phyloP scores from a whole-genome alignment of 2,329 filamentous ascomycete genomes.

The Sporothrix brunneoviolacea region DNA sequence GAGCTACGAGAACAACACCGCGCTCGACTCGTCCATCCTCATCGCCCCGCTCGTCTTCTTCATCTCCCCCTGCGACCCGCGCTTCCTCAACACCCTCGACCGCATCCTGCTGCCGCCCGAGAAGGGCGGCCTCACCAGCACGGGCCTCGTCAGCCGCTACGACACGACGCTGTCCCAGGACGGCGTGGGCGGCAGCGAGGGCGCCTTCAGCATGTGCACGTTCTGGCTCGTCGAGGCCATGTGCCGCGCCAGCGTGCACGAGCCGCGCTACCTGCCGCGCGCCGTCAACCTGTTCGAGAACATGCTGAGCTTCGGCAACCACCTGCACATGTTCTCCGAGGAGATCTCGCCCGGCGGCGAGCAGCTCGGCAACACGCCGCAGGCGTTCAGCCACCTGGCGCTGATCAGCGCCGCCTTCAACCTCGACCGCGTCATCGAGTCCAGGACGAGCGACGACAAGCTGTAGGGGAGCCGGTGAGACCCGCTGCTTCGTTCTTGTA shows the following conservation, averaged over 20 bases:
- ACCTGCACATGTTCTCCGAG: conserved; percentile 71
- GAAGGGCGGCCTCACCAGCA: conserved; percentile 67
- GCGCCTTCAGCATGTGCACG: conserved; percentile 74
- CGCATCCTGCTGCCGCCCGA: conserved; percentile 65
- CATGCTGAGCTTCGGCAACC: conserved; percentile 69
- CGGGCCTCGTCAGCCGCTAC: conserved; percentile 70
- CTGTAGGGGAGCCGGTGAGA: conserved; percentile 4
- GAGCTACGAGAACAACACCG: conserved; percentile 64
- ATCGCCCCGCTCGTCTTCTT: conserved; percentile 77
- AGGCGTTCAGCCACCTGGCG: conserved; percentile 71
- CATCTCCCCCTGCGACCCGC: conserved; percentile 68
- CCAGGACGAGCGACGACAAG: conserved; percentile 19
- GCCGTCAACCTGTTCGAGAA: conserved; percentile 70
- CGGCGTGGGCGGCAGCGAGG: conserved; percentile 67
- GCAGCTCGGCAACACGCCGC: conserved; percentile 72
- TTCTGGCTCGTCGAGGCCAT: conserved; percentile 78
- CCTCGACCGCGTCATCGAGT: conserved; percentile 48
- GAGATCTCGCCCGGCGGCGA: conserved; percentile 70
- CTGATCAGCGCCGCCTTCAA: conserved; percentile 74
- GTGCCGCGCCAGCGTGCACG: conserved; percentile 59
- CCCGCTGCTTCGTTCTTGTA: no score
- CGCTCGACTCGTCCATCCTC: conserved; percentile 67
- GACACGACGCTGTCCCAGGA: conserved; percentile 63
- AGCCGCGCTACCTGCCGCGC: conserved; percentile 54
- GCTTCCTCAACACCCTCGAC: conserved; percentile 66